Evolutionary conservation across 345 rosid genomes (phyloP).

Genomic region (Jatropha curcas): DNA sequence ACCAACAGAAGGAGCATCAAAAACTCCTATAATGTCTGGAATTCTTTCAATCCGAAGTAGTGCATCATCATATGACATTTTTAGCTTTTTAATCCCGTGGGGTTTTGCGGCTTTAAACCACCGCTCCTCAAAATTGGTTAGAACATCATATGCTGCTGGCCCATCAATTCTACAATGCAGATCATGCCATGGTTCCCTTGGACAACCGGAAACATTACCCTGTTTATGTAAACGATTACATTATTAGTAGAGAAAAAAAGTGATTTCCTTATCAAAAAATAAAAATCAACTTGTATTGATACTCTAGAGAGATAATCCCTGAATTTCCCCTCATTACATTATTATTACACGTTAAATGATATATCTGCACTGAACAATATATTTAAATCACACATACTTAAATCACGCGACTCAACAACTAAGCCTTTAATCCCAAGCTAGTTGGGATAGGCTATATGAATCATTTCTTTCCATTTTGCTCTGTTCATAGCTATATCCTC

Average conservation of each 20-base stretch:
- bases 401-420: too few species aligned
- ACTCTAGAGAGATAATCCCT: neutral
- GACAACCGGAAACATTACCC: slow-evolving; percentile 73
- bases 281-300: neutral
- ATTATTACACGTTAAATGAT: neutral
- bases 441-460: too few species aligned
- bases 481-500: too few species aligned
- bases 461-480: too few species aligned
- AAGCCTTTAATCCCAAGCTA: too few species aligned
- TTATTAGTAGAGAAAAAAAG: slow-evolving; percentile 6
- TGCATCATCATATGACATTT: slow-evolving; percentile 75
- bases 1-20: slow-evolving; percentile 47
- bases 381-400: slow-evolving; percentile 6
- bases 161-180: slow-evolving; percentile 89
- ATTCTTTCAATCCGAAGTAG: slow-evolving; percentile 73
- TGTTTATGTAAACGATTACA: slow-evolving; percentile 18
- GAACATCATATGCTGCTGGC: slow-evolving; percentile 95
- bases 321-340: neutral
- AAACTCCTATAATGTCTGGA: slow-evolving; percentile 68
- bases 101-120: slow-evolving; percentile 88
- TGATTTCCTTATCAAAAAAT: neutral
- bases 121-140: slow-evolving; percentile 91
- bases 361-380: slow-evolving; percentile 1
- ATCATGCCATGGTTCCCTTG: slow-evolving; percentile 99
- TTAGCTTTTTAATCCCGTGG: slow-evolving; percentile 71